Evolutionary conservation across 2,329 filamentous ascomycete species (phyloP), one percentile per base, ranked within the genome.

Genomic region (Colletotrichum paranaense): DNA sequence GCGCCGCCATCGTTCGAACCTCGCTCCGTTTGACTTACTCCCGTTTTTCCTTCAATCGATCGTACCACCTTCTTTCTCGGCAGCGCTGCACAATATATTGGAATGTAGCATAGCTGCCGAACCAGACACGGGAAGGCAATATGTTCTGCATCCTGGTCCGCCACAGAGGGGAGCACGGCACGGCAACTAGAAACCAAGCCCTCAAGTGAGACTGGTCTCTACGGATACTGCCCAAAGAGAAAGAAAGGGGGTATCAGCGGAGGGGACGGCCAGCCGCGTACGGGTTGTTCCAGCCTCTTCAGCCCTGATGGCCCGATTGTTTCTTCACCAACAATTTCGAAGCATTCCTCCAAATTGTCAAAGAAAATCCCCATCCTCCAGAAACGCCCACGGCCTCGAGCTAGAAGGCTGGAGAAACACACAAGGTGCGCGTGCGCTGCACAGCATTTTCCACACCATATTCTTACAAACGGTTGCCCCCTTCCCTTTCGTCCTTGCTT

Each of bases 301-400:
- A 64, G 66, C 59, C 69, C 38, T 64, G 66, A 49, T n/a, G 42
- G 16, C 6, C 42, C 46, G 12, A 53, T 62, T 60, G 60, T 68
- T 62, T 24, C 67, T 70, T 64, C 60, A 55, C 67, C 70, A 60
- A 70, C 49, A 73, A 73, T 70, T 28, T 62, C 55, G 35, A 62
- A 35, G 60, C 70, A 73, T 73, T 73, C 70, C 59, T 55, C 26
- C 26, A 22, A 35, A 19, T 60, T 24, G 26, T 24, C 67, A 57
- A 56, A 49, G 42, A 32, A 65, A 56, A 49, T 7, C n/a, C 22
- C 28, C 49, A 38, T 64, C 55, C 52, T 58, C 52, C 42, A 53
- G 55, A 55, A 68, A 73, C 70, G 55, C 59, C 53, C 32, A 35
- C 46, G 58, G 24, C 7, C 53, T 53, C 65, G 19, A 53, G 30